Evolutionary conservation across 768 basidiomycete species (phyloP), one percentile per base, ranked within the genome.

Genomic region (Mrakia frigida): DNA sequence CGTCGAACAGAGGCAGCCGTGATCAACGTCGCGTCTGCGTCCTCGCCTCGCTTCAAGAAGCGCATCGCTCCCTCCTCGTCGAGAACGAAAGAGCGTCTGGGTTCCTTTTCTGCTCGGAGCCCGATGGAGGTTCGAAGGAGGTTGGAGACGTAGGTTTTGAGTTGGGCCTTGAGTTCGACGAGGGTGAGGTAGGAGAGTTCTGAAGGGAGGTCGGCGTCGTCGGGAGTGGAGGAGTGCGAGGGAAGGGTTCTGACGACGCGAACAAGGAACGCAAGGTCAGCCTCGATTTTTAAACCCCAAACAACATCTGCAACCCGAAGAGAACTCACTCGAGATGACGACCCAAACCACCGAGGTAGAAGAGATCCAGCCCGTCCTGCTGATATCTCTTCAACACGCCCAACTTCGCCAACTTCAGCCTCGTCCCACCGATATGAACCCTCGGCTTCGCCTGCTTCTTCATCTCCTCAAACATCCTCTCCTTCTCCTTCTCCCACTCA

Each of bases 81-180:
- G 18, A 68, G 35, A 1, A 11, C 35, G 39, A 39, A 35, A 25
- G 18, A 3, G 5, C 3, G 18, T 7, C 39, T 39, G 18, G 25
- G 25, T 13, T 35, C 23, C 35, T 39, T n/a, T 0, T n/a, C 35
- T 39, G 13, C 5, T 6, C 39, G 65, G 39, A 37, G 65, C 6
- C 35, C 16, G 6, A 68, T 41, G 3, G 65, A 16, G 35, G 37
- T 21, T 39, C n/a, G 21, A 37, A 68, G 65, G 21, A 68, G 65
- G 13, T 68, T 37, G 35, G 14, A 25, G 65, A 68, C 21, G 35
- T 68, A 68, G 10, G 35, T 14, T 23, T 41, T 21, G 37, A 68
- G 65, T 25, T 68, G 65, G 33, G 25, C 21, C 37, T 68, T 68
- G 37, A 68, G 65, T 18, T 68, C 65, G 65, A 39, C 35, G 37